These are phyloP conservation scores for Penicilliopsis zonata DNA, from an alignment of 495 filamentous ascomycete genomes.

Conservation along the genomic window DNA sequence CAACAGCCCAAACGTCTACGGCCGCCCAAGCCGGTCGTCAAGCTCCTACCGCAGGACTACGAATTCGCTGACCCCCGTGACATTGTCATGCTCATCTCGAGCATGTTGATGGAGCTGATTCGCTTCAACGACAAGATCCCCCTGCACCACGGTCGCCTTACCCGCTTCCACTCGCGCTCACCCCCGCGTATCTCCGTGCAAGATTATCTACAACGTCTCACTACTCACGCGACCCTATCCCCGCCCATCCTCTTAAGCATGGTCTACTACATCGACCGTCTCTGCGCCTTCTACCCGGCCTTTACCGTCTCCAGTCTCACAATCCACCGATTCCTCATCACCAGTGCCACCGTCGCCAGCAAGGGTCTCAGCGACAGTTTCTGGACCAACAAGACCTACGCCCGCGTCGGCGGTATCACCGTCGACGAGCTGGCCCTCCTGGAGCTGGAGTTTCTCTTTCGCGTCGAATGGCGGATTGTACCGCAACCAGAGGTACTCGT, in stretches of 20 bases:
- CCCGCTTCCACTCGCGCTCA: conserved; percentile 89
- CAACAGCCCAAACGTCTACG: conserved; percentile 42
- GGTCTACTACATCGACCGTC: conserved; percentile 97
- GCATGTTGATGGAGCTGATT: conserved; percentile 92
- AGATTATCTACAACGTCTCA: conserved; percentile 85
- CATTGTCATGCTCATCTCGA: conserved; percentile 78
- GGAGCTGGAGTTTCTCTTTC: conserved; percentile 86
- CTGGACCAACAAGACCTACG: conserved; percentile 95
- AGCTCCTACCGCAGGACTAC: conserved; percentile 65
- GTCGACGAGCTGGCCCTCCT: conserved; percentile 78
- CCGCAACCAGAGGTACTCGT: conserved; percentile 85
- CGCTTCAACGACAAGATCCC: conserved; percentile 85
- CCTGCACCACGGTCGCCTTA: conserved; percentile 70
- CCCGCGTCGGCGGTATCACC: conserved; percentile 82
- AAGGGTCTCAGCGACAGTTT: conserved; percentile 95
- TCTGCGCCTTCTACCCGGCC: conserved; percentile 80
- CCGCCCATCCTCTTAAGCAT: conserved; percentile 96
- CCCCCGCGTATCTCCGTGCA: conserved; percentile 86
- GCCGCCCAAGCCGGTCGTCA: conserved; percentile 44
- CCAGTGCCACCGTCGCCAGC: conserved; percentile 86
- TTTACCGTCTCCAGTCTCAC: conserved; percentile 93
- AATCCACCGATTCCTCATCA: conserved; percentile 93
- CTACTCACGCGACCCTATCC: conserved; percentile 85
- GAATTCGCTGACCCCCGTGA: conserved; percentile 69
- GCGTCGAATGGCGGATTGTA: conserved; percentile 93